Percentiles rank a stretch among this genome's conserved stretches.
These are phyloP conservation scores for Rhynchosporium graminicola DNA, from an alignment of 2,329 filamentous ascomycete species.

Conservation along the genomic window DNA sequence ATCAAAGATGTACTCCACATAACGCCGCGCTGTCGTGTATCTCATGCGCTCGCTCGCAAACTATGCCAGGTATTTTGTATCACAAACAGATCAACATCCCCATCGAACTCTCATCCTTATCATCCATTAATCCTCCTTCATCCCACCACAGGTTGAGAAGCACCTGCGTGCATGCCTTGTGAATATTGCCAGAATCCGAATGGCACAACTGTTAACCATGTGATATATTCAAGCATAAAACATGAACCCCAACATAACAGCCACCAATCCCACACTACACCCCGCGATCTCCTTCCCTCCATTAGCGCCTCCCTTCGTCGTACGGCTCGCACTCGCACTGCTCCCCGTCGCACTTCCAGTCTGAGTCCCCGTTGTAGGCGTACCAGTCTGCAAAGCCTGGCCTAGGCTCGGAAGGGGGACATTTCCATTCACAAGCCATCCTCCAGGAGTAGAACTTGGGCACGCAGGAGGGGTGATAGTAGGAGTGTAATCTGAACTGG, in stretches of 20 bases:
- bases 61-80: slow-evolving; percentile 15
- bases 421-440: slow-evolving; percentile 74
- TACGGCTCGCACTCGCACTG: slow-evolving; percentile 37
- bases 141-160: too few relatives aligned
- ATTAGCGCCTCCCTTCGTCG: slow-evolving; percentile 46
- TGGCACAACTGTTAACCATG: slow-evolving; percentile 7
- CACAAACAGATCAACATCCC: slow-evolving; percentile 1
- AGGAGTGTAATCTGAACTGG: slow-evolving; percentile 64
- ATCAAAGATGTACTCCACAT: neutral
- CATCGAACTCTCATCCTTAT: neutral
- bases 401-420: slow-evolving; percentile 61
- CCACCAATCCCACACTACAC: slow-evolving; percentile 51
- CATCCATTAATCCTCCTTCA: too few relatives aligned
- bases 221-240: neutral
- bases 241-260: slow-evolving; percentile 54
- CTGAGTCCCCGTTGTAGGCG: slow-evolving; percentile 39
- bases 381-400: slow-evolving; percentile 30
- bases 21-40: slow-evolving; percentile 33
- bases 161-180: too few relatives aligned
- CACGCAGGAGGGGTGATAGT: slow-evolving; percentile 66
- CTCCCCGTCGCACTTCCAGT: slow-evolving; percentile 32
- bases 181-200: too few relatives aligned
- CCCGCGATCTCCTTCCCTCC: slow-evolving; percentile 51
- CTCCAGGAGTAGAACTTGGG: slow-evolving; percentile 65
- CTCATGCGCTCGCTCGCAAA: slow-evolving; percentile 25